These are phyloP conservation scores for Thalia dealbata DNA, from an alignment of 176 grass and related monocot genomes.

Conservation along the genomic window DNA sequence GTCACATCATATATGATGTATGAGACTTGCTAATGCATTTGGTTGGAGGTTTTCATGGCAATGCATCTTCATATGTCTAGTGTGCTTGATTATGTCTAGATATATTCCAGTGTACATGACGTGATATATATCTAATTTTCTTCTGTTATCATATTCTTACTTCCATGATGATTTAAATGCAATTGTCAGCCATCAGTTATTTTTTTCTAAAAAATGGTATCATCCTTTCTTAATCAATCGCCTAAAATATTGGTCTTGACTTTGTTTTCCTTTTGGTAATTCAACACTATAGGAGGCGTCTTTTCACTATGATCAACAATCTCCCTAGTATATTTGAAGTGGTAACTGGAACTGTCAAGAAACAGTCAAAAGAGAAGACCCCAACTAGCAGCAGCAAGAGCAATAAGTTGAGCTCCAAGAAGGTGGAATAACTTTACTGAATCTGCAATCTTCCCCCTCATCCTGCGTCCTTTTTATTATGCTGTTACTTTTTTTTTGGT, in stretches of 20 bases:
- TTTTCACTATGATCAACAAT: conserved; percentile 46
- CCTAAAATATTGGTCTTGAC: neutral
- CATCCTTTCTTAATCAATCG: neutral
- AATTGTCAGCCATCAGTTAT: too few relatives aligned
- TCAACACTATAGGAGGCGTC: conserved; percentile 23
- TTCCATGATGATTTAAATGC: too few relatives aligned
- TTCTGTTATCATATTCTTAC: too few relatives aligned
- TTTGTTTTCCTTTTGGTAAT: neutral
- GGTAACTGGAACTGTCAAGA: conserved; percentile 33
- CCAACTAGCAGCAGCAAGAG: conserved; percentile 26
- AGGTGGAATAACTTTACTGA: conserved; percentile 10
- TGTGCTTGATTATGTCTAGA: too few relatives aligned
- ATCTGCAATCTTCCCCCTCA: neutral
- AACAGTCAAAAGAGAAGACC: conserved; percentile 32
- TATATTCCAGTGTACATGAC: too few relatives aligned
- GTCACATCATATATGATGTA: too few relatives aligned
- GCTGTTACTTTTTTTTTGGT: neutral
- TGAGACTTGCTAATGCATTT: too few relatives aligned
- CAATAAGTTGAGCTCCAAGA: conserved; percentile 37
- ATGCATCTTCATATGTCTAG: too few relatives aligned
- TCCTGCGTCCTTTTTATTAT: neutral
- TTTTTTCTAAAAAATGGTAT: too few relatives aligned
- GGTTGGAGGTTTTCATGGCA: too few relatives aligned
- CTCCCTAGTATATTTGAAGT: conserved; percentile 42
- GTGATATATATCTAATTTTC: too few relatives aligned